Base-by-base conservation (phyloP, 257 asterid species). In the Solanum bukasovii region DNA sequence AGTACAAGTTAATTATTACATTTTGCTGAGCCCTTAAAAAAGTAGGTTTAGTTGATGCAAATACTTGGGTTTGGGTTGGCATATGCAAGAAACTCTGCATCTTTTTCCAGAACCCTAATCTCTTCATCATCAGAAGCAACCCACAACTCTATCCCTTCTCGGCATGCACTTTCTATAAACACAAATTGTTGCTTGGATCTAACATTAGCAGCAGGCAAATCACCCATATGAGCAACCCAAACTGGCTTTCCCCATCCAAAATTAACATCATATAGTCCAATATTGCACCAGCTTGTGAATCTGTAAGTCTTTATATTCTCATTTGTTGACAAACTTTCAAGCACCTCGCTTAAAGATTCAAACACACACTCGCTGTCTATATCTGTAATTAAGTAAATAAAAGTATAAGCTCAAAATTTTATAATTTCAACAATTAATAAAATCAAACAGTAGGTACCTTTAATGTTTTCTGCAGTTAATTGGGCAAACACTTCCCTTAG, bases 51-150 rank as follows among this genome's bases (percentile, higher is more conserved):
- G 13, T 61, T 61, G 73, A 38, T 63, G 31, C 14, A 88, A 65
- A 88, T 70, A 85, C 67, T 63, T 49, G 90, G 91, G 71, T 90
- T 90, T 5, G 89, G 88, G 23, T 79, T 61, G 87, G 89, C 90
- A 87, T 78, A 86, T 40, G 82, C 49, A 4, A 90, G 89, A 29
- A 88, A 90, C 61, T 86, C 86, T 1, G 87, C 20, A 81, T 88
- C 89, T 2, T 88, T 90, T 86, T 90, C 91, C 33, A 88, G 7
- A 74, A 74, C 31, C 83, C 31, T 74, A 21, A 74, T 74, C 52
- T 74, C 52, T 73, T 73, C 81, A 9, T 73, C 46, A 73, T 73
- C 81, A 34, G 46, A 73, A 33, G 81, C 81, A 73, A 73, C 21
- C 81, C 81, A 73, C 46, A 73, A 73, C 81, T 73, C 46, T 34